Base-by-base conservation (phyloP, 2,329 filamentous ascomycete genomes). In the Coccinonectria pachysandricola region DNA sequence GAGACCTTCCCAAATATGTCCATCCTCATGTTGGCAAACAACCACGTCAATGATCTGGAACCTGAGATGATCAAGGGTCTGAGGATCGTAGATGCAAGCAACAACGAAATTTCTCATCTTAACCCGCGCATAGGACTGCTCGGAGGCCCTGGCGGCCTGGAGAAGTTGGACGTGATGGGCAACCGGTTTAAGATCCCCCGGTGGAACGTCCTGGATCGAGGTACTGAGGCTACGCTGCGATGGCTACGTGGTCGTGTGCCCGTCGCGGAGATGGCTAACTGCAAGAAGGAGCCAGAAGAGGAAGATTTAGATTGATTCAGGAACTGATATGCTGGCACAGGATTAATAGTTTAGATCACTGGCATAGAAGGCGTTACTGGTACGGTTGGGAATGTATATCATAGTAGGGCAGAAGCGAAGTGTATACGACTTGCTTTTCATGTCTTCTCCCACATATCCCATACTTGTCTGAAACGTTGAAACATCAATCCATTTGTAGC, bases 141-240 rank as follows among this genome's bases (percentile, higher is more conserved):
- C 0, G 76, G 78, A 13, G 78, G 76, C 2, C 63, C 52, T 4
- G 64, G 65, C 3, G 58, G 75, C 43, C 36, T 73, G 57, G 60
- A 80, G 64, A 54, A 70, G 28, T 60, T 95, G 7, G 79, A 93
- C 24, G 79, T 94, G 4, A 72, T 71, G 15, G 86, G 86, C 0
- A 96, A 96, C 50, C 68, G 76, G 16, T 96, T 96, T 57, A 69
- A 84, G 16, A 85, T 95, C 16, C 88, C 88, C 1, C 74, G 82
- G 30, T 87, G 80, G 60, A 81, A 80, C 36, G 70, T 94, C 6
- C 59, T 96, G 24, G 81, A 88, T 34, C 81, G 85, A 36, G 88
- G 88, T 1, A 95, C 87, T 0, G 85, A 93, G 43, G 79, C 83
- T 3, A 78, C 85, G 1, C 59, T 95, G 39, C 66, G 75, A 25